Evolutionary conservation across 2,329 filamentous ascomycete species (phyloP).

Genomic region (Calonectria henricotiae): DNA sequence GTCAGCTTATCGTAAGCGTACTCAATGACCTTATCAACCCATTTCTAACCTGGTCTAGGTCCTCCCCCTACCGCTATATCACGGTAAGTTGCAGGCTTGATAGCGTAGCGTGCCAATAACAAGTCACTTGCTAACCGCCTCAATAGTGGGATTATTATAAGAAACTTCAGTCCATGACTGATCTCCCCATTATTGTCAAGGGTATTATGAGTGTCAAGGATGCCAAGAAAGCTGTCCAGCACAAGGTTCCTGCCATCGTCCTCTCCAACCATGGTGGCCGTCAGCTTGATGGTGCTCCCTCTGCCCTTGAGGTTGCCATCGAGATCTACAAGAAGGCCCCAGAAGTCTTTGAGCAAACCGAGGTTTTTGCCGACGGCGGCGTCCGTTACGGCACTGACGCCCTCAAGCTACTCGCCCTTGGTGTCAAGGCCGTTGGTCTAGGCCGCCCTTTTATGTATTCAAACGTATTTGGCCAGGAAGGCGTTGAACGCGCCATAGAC

Average conservation of each 20-base stretch:
- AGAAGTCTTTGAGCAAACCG: constrained; percentile 55
- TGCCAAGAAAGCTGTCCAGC: constrained; percentile 52
- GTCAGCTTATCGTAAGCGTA: constrained; percentile 55
- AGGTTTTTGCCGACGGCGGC: constrained; percentile 59
- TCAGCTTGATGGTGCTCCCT: constrained; percentile 57
- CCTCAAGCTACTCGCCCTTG: constrained; percentile 59
- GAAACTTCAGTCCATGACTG: constrained; percentile 52
- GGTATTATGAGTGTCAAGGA: constrained; percentile 58
- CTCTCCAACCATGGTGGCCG: constrained; percentile 61
- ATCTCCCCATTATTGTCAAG: constrained; percentile 58
- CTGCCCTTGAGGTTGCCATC: constrained; percentile 56
- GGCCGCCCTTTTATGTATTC: constrained; percentile 67
- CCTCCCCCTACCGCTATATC: constrained; percentile 45
- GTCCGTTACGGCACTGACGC: constrained; percentile 60
- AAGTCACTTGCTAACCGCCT: constrained; percentile 1
- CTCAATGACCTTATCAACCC: background rate
- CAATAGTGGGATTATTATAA: constrained; percentile 56
- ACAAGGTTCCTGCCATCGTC: constrained; percentile 52
- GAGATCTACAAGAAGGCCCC: constrained; percentile 57
- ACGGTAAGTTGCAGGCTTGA: constrained; percentile 20
- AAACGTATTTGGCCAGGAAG: constrained; percentile 51
- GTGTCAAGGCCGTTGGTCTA: constrained; percentile 62
- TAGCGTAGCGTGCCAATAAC: background rate
- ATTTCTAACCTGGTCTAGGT: background rate
- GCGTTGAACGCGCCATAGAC: constrained; percentile 60